Conservation (phyloP, 495 filamentous ascomycete genomes). For the Aspergillus sclerotioniger region DNA sequence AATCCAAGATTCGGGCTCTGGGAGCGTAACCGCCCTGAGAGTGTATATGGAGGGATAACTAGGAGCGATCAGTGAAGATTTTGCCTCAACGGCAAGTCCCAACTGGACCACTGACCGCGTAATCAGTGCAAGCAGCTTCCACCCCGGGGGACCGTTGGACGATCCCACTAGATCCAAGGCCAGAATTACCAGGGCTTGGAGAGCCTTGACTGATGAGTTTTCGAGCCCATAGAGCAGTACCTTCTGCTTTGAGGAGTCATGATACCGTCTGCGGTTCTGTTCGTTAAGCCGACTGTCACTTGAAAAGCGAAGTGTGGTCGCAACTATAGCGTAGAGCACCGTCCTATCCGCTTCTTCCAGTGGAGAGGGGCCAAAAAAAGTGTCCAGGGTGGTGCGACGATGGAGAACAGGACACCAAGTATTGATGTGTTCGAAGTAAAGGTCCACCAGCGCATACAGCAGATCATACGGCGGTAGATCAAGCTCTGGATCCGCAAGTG, state of each 20-base stretch:
- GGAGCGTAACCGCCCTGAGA: conserved; percentile 73
- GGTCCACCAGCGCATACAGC: conserved; percentile 73
- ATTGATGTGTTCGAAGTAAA: conserved; percentile 90
- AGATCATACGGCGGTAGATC: conserved; percentile 85
- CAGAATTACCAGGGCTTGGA: conserved; percentile 82
- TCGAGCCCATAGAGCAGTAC: conserved; percentile 82
- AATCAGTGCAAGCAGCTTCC: conserved; percentile 86
- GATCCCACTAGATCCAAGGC: conserved; percentile 75
- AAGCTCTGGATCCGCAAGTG: conserved; percentile 57
- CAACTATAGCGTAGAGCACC: conserved; percentile 81
- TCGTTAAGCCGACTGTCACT: conserved; percentile 69
- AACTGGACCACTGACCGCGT: conserved; percentile 82
- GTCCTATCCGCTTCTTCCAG: conserved; percentile 79
- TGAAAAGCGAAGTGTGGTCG: conserved; percentile 80
- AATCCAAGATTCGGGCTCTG: conserved; percentile 79
- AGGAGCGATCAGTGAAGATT: conserved; percentile 69
- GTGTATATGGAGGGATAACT: conserved; percentile 82
- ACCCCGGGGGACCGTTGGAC: conserved; percentile 80
- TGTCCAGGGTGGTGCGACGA: conserved; percentile 72
- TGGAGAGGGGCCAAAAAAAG: conserved; percentile 72
- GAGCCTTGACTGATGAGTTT: conserved; percentile 80
- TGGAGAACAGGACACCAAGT: conserved; percentile 90
- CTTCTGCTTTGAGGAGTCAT: conserved; percentile 77
- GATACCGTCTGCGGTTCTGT: conserved; percentile 66
- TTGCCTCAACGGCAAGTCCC: conserved; percentile 76